Evolutionary conservation across 306 rosid species (phyloP), one percentile per base, ranked within the genome.

Genomic region (Vigna nakashimae): DNA sequence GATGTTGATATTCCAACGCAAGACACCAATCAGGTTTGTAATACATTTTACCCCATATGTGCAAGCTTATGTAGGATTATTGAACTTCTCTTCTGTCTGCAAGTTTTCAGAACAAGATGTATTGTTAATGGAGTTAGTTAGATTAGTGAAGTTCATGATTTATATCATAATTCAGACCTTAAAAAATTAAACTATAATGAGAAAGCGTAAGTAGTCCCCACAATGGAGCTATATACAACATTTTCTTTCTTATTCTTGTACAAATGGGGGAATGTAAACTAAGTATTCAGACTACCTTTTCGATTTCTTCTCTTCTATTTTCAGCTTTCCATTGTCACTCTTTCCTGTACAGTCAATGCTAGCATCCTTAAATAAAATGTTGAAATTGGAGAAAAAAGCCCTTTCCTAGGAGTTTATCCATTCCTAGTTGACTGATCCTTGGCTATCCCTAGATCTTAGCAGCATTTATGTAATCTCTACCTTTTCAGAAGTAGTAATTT

Each of bases 11-110:
- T 82, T 8, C 89, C 86, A 11, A 91, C 97, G 1, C 91, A 91
- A 77, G 98, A 94, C 86, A 91, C 97, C 64, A 89, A 94, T 88
- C 98, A 94, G 97, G 98, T 88, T 51, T 7, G 76, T 58, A 56
- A 77, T 11, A 16, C 20, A 64, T 40, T 57, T 77, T 78, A 69
- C 66, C 59, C 34, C 38, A n/a, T 30, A 30, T 4, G 3, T 49
- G n/a, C 7, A 11, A 58, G 38, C 56, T 59, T 59, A 58, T 48
- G 60, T 59, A 24, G 28, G 50, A 42, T 28, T 62, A 22, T 62
- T 71, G 38, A 71, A 76, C 32, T 42, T 69, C 15, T 24, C 7
- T 43, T n/a, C 71, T 7, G 14, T 38, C 43, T 70, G 56, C 57
- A 46, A 18, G 62, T 45, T 36, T 43, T 63, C 17, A 7, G 34